Evolutionary conservation across 345 rosid species (phyloP).

Genomic region (Acer negundo): DNA sequence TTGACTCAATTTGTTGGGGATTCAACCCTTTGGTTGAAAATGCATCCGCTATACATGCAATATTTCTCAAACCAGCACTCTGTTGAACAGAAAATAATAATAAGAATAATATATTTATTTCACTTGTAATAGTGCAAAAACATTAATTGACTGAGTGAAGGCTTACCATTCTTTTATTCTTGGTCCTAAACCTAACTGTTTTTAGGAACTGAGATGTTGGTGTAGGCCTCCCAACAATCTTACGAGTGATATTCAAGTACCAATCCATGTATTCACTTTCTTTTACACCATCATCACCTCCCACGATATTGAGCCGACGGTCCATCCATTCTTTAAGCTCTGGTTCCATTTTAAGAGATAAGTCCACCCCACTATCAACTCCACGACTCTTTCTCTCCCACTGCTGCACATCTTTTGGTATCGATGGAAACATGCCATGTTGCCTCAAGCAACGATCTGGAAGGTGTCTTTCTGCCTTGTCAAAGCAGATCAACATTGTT

Average conservation of each 20-base stretch:
- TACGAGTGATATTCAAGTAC: conserved; percentile 57
- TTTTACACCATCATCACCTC: conserved; percentile 46
- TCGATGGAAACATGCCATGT: conserved; percentile 60
- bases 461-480: conserved; percentile 78
- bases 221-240: conserved; percentile 46
- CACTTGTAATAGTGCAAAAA: neutral
- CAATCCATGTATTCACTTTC: conserved; percentile 72
- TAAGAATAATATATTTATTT: neutral
- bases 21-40: conserved; percentile 42
- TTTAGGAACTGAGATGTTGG: conserved; percentile 35
- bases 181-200: conserved; percentile 28
- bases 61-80: conserved; percentile 49
- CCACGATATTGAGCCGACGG: conserved; percentile 49
- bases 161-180: conserved; percentile 39
- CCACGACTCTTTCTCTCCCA: conserved; percentile 76
- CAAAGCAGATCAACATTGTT: conserved; percentile 77
- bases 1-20: conserved; percentile 44
- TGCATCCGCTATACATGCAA: conserved; percentile 47
- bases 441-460: conserved; percentile 84
- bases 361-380: conserved; percentile 72
- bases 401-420: conserved; percentile 64
- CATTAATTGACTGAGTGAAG: neutral
- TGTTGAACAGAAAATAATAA: conserved; percentile 14
- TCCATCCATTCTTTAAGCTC: conserved; percentile 74
- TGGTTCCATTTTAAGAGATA: conserved; percentile 57